These are phyloP conservation scores for Fusarium odoratissimum DNA, from an alignment of 2,329 filamentous ascomycete species.

Conservation along the genomic window DNA sequence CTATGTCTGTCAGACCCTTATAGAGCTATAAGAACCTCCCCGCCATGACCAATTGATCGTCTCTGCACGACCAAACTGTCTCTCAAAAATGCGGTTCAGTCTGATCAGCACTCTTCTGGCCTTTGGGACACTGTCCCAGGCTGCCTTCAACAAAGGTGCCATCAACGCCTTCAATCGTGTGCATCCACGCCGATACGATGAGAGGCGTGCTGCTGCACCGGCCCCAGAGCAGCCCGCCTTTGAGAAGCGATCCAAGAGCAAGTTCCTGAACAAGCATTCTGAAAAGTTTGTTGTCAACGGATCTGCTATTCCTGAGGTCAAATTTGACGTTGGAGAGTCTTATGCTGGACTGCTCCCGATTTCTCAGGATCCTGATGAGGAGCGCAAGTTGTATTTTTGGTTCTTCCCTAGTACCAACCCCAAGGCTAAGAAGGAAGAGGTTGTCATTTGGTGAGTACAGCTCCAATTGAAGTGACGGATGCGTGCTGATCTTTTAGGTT, in stretches of 20 bases:
- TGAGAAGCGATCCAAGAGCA: constrained; percentile 25
- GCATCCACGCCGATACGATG: constrained; percentile 17
- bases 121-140: constrained; percentile 39
- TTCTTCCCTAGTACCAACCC: constrained; percentile 70
- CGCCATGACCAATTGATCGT: not conserved
- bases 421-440: constrained; percentile 62
- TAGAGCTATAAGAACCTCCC: constrained; percentile 8
- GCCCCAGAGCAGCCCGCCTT: constrained; percentile 3
- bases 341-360: constrained; percentile 74
- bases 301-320: constrained; percentile 72
- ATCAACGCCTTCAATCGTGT: constrained; percentile 35
- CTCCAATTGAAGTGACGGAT: not conserved
- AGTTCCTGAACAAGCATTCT: constrained; percentile 37
- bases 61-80: not conserved
- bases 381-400: constrained; percentile 71
- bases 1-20: not conserved
- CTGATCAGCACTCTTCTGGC: constrained; percentile 34
- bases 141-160: constrained; percentile 41
- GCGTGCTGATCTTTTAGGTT: constrained; percentile 57
- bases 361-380: constrained; percentile 59
- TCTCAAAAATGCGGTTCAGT: constrained; percentile 36
- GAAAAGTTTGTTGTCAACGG: constrained; percentile 71
- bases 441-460: constrained; percentile 65
- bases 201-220: constrained; percentile 10
- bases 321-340: constrained; percentile 75